These are phyloP conservation scores for Paramecium pentaurelia DNA, from an alignment of 73 alveolate species.

Conservation along the genomic window DNA sequence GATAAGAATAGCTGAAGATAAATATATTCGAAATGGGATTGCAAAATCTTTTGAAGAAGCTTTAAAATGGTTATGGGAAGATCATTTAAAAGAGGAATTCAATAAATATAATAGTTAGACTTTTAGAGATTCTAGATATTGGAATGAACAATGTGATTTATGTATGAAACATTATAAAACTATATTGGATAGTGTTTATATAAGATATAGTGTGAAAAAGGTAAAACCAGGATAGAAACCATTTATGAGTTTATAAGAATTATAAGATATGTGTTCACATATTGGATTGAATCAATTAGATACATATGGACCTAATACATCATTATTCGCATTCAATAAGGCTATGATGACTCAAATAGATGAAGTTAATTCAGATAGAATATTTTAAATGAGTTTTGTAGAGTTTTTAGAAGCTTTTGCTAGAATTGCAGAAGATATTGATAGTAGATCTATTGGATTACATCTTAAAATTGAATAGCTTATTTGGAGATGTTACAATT, in stretches of 20 bases:
- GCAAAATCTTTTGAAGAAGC: conserved; percentile 59
- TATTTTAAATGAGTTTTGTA: conserved; percentile 49
- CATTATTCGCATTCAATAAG: conserved; percentile 54
- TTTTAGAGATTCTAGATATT: conserved; percentile 61
- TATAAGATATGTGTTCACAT: conserved; percentile 47
- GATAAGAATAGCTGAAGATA: conserved; percentile 62
- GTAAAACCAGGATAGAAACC: conserved; percentile 79
- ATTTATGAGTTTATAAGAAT: conserved; percentile 69
- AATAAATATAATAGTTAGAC: conserved; percentile 29
- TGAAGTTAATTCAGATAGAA: conserved; percentile 67
- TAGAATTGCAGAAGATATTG: conserved; percentile 19
- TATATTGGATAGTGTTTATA: neutral
- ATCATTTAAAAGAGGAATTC: conserved; percentile 19
- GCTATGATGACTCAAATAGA: conserved; percentile 77
- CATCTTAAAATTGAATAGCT: neutral
- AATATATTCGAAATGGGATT: neutral
- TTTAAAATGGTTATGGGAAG: conserved; percentile 45
- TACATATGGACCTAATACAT: conserved; percentile 52
- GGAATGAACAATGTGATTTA: neutral
- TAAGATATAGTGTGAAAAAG: conserved; percentile 33
- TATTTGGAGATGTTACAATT: neutral
- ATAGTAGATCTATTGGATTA: conserved; percentile 26
- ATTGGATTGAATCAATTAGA: conserved; percentile 45
- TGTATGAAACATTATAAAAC: conserved; percentile 13
- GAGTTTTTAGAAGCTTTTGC: conserved; percentile 23